Conservation (phyloP, 345 rosid species). For the Pistacia atlantica region DNA sequence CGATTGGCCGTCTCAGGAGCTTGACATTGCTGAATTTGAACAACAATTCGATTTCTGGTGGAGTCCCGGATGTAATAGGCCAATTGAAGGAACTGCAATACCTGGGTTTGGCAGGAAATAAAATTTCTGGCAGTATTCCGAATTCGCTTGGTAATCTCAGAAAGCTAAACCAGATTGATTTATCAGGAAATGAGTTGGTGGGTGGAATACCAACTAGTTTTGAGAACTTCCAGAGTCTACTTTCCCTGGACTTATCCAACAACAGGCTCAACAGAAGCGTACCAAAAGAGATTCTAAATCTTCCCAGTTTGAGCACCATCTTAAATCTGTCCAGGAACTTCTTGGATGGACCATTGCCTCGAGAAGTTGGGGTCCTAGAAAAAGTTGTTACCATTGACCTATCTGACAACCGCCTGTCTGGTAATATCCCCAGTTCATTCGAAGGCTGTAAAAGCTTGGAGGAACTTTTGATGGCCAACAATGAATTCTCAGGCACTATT, state of each 20-base stretch:
- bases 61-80: constrained; percentile 47
- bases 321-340: constrained; percentile 47
- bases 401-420: constrained; percentile 41
- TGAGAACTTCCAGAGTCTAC: constrained; percentile 37
- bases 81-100: constrained; percentile 36
- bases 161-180: constrained; percentile 38
- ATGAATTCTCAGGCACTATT: constrained; percentile 41
- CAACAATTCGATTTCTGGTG: constrained; percentile 41
- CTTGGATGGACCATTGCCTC: constrained; percentile 38
- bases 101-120: constrained; percentile 43
- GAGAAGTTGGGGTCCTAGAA: constrained; percentile 35
- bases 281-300: constrained; percentile 43
- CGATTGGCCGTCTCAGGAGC: constrained; percentile 36
- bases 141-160: constrained; percentile 41
- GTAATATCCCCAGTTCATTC: constrained; percentile 45
- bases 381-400: constrained; percentile 46
- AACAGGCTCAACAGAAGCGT: constrained; percentile 51
- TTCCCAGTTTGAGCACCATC: constrained; percentile 37
- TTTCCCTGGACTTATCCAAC: constrained; percentile 49
- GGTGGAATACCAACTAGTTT: constrained; percentile 43
- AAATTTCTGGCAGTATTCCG: constrained; percentile 42
- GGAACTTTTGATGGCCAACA: constrained; percentile 38
- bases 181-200: constrained; percentile 42
- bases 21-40: constrained; percentile 43
- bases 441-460: constrained; percentile 50